Evolutionary conservation across 2,329 filamentous ascomycete species (phyloP), one percentile per base, ranked within the genome.

Genomic region (Neopestalotiopsis clavispora): DNA sequence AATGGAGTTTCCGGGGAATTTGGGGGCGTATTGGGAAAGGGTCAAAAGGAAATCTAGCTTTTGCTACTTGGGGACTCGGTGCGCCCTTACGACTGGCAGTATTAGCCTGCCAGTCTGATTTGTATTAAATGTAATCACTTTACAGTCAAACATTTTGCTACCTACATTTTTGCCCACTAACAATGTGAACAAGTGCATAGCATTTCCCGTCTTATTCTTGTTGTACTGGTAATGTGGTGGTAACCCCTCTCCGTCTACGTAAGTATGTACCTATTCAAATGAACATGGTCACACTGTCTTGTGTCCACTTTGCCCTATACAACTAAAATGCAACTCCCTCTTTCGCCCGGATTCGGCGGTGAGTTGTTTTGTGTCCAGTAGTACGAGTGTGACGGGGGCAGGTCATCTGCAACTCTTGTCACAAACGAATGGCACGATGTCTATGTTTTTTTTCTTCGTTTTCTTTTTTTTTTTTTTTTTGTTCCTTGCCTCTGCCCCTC

Each of bases 361-460:
- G 45, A 52, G 45, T 52, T 52, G 45, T 52, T 52, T 45, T 52
- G 45, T 52, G 45, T 52, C 45, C 45, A 52, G 45, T 52, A 52
- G 45, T 20, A 52, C 45, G 45, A 52, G 45, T 52, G 45, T 52
- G 45, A 52, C 45, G 45, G 45, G 45, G 45, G 45, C 13, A 20
- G 45, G 45, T 52, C 45, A 52, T 52, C 45, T 52, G 45, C 45
- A 52, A 52, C 4, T 52, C 45, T 52, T 52, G 45, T 52, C 45
- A 52, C 45, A 52, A 52, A 17, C 17, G 45, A 52, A 52, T 52
- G 45, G 45, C 45, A 52, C 45, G 45, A 52, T 20, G 45, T 17
- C 4, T 45, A 13, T 45, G 13, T 45, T 49, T 49, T 49, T 45
- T 45, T 45, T 45, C n/a, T n/a, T n/a, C n/a, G n/a, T n/a, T 45